Percentiles rank a stretch among this genome's conserved stretches.
phyloP scores from a whole-genome alignment of 2,329 filamentous ascomycete species.

The Ceratocystis huliohia region DNA sequence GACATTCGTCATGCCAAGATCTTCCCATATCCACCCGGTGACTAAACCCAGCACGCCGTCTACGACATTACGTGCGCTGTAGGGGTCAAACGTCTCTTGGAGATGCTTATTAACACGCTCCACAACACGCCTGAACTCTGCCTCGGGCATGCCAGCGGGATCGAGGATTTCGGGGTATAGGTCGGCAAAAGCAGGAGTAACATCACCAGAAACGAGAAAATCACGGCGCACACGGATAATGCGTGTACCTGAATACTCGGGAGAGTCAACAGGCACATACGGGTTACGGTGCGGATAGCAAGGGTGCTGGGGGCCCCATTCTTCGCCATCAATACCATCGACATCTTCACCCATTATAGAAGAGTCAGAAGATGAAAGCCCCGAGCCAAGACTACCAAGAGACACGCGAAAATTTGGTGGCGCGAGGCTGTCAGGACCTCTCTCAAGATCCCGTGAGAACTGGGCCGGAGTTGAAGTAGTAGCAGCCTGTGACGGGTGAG shows the following conservation, averaged over 20 bases:
- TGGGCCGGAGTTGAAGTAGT: constrained; percentile 24
- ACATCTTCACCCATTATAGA: constrained; percentile 53
- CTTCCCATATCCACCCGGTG: constrained; percentile 93
- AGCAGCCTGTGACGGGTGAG: constrained; percentile 21
- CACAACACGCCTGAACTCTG: constrained; percentile 72
- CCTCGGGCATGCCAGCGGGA: constrained; percentile 65
- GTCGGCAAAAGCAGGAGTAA: constrained; percentile 88
- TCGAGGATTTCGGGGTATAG: constrained; percentile 93
- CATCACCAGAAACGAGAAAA: constrained; percentile 79
- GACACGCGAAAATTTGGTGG: constrained; percentile 33
- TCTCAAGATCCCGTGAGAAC: constrained; percentile 42
- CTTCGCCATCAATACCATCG: constrained; percentile 54
- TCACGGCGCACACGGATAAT: constrained; percentile 86
- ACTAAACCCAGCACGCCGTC: constrained; percentile 68
- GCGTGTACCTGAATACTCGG: constrained; percentile 63
- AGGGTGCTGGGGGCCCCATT: constrained; percentile 88
- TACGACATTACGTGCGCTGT: constrained; percentile 59
- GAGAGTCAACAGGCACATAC: constrained; percentile 67
- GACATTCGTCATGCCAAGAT: constrained; percentile 62
- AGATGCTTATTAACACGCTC: constrained; percentile 71
- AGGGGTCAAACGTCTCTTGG: constrained; percentile 67
- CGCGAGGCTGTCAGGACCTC: constrained; percentile 35
- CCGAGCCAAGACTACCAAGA: constrained; percentile 37
- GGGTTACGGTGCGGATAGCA: constrained; percentile 91
- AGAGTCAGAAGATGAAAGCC: constrained; percentile 44